Base-by-base conservation (phyloP, 2,329 filamentous ascomycete species). In the Pseudogymnoascus sp. region DNA sequence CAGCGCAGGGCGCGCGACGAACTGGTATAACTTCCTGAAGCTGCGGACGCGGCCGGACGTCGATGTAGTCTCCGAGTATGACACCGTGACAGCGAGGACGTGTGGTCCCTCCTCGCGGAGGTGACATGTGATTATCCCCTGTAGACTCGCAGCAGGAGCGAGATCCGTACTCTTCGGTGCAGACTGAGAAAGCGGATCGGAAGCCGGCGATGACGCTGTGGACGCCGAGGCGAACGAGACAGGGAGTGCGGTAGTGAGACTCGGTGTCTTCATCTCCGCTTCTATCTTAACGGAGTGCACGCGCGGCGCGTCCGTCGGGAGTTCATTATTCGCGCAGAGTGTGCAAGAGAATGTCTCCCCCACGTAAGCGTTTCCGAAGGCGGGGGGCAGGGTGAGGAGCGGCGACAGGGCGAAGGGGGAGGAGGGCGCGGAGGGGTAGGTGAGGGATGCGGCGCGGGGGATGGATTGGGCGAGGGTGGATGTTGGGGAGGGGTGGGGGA, bases 21-120 rank as follows among this genome's bases (percentile, higher is more conserved):
- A 99, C 75, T 98, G 95, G 76, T 98, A 99, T 66, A 99, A 79
- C 78, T 98, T 98, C 69, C 93, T 82, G 74, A 98, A 98, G 8
- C 92, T 96, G 65, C 95, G 82, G 39, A 90, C 88, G 61, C 91
- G 84, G 2, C 85, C 85, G 68, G 82, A 84, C 16, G 83, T 86
- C 70, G 89, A 80, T n/a, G 83, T 84, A 0, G 90, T 92, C 77
- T 98, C 93, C 63, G 92, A 96, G 77, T 98, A 98, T 68, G 89
- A 93, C 65, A 98, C 90, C 63, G 92, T 97, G 66, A 98, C 93
- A 6, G 91, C 92, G 6, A 99, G 82, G 11, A 97, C 91, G 76
- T 99, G 93, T 70, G 90, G 93, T 0, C 95, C 95, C 74, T 97
- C 93, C 73, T 98, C 93, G 71, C 93, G 95, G 37, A 99, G 82